Base-by-base conservation (phyloP, 306 rosid species). In the Gastrolobium bilobum region DNA sequence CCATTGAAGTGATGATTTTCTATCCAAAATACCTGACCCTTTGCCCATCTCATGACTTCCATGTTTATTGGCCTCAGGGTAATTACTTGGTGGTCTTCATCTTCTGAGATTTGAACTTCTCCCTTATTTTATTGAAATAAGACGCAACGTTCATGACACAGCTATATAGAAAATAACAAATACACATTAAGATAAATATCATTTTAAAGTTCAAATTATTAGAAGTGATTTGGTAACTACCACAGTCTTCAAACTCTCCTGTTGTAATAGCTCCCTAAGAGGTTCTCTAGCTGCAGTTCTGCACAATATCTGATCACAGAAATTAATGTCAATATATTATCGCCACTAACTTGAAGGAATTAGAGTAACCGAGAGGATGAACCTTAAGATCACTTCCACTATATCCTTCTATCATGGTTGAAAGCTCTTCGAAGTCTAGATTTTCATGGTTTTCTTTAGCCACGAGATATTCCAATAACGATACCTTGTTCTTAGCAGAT, bases 41-140 rank as follows among this genome's bases (percentile, higher is more conserved):
- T 94, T 13, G 98, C 96, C 62, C 88, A 87, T 80, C 77, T 89
- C 96, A 94, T 81, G 84, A 92, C 97, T 81, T 94, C 96, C 98
- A 89, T 92, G 86, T 70, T 89, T 74, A 94, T 79, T 52, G 91
- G 62, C 83, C 75, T 96, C 89, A 59, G 84, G 54, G 56, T 77
- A 71, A 92, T 86, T 39, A 14, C 86, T 34, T 7, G 77, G 20
- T 89, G 96, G 59, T 89, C 88, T 80, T 82, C 83, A 5, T 81
- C 85, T 80, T 86, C 89, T 4, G 88, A 75, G 72, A 70, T 74
- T 52, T 88, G 82, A 58, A 40, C 90, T 79, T 84, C 82, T 79
- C 77, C 62, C 89, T 89, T 86, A 87, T 84, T 86, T 82, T 87
- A 90, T 97, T 92, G 81, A 15, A 68, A 70, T 59, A 81, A 74